phyloP scores from a whole-genome alignment of 2,329 filamentous ascomycete species.

The Aspergillus awamori region DNA sequence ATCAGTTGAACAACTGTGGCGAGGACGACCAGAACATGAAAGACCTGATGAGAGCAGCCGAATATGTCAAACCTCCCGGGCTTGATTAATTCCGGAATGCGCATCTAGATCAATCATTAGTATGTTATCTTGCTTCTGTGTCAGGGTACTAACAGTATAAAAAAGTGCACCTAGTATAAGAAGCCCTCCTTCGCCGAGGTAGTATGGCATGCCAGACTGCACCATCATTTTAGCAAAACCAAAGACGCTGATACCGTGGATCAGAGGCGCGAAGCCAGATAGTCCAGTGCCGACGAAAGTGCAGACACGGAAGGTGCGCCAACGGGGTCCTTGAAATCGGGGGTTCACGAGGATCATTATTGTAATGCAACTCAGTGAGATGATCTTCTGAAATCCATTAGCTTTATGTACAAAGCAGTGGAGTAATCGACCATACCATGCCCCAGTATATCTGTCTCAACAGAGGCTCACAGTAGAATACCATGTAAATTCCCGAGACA shows the following conservation, averaged over 20 bases:
- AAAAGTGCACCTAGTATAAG: slow-evolving; percentile 30
- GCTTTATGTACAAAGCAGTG: neutral
- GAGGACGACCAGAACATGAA: slow-evolving; percentile 29
- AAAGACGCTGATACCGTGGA: slow-evolving; percentile 31
- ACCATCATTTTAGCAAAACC: slow-evolving; percentile 32
- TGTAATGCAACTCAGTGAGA: slow-evolving; percentile 8
- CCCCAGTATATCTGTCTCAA: slow-evolving; percentile 13
- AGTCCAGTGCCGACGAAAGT: slow-evolving; percentile 14
- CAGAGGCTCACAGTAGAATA: slow-evolving; percentile 14
- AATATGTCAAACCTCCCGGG: slow-evolving; percentile 26
- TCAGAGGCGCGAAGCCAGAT: slow-evolving; percentile 11
- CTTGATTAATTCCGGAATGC: slow-evolving; percentile 24
- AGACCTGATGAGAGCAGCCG: slow-evolving; percentile 26
- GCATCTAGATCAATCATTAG: slow-evolving; percentile 16
- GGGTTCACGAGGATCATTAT: slow-evolving; percentile 8
- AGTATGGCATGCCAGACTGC: slow-evolving; percentile 26
- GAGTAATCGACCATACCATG: slow-evolving; percentile 8
- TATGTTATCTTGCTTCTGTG: slow-evolving; percentile 13
- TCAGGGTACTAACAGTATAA: slow-evolving; percentile 30
- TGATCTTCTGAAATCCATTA: slow-evolving; percentile 7
- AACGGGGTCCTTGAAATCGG: slow-evolving; percentile 12
- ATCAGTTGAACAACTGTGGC: slow-evolving; percentile 25
- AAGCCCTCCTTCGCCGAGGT: slow-evolving; percentile 21
- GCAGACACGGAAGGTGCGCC: slow-evolving; percentile 9
- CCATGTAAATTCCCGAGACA: slow-evolving; percentile 16